phyloP scores from a whole-genome alignment of 306 rosid species.

The Cucumis cinereus region DNA sequence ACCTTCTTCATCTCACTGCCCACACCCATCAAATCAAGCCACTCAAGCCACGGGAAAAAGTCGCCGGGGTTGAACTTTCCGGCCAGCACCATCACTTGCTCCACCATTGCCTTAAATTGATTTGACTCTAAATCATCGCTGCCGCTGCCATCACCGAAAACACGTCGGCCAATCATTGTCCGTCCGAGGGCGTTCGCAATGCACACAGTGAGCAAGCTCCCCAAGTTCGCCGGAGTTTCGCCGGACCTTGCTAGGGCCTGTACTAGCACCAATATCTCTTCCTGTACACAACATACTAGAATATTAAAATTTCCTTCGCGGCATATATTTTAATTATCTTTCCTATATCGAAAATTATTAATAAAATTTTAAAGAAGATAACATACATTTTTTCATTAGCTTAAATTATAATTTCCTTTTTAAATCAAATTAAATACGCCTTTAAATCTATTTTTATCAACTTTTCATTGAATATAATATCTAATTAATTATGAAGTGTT shows the following conservation, averaged over 20 bases:
- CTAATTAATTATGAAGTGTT: no score
- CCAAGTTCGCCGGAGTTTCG: constrained; percentile 31
- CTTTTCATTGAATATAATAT: no score
- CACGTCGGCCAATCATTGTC: constrained; percentile 47
- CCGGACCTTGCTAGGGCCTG: constrained; percentile 30
- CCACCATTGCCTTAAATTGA: constrained; percentile 59
- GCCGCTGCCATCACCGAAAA: constrained; percentile 36
- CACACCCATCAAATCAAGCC: constrained; percentile 57
- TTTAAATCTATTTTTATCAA: no score
- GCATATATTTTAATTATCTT: no score
- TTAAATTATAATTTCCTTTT: no score
- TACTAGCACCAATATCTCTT: constrained; percentile 40
- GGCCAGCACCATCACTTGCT: constrained; percentile 49
- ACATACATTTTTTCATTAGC: no score
- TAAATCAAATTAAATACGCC: no score
- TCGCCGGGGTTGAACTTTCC: constrained; percentile 67
- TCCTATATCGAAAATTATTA: no score
- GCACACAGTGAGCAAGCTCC: constrained; percentile 45
- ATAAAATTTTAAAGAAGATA: no score
- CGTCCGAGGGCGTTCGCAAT: constrained; percentile 52
- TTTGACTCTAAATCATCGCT: constrained; percentile 34
- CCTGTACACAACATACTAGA: no score
- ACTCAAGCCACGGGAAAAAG: constrained; percentile 51
- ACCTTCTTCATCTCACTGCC: constrained; percentile 45
- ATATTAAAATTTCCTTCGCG: no score